Conservation (phyloP, 805 yeast genomes). For the Spathaspora girioi region DNA sequence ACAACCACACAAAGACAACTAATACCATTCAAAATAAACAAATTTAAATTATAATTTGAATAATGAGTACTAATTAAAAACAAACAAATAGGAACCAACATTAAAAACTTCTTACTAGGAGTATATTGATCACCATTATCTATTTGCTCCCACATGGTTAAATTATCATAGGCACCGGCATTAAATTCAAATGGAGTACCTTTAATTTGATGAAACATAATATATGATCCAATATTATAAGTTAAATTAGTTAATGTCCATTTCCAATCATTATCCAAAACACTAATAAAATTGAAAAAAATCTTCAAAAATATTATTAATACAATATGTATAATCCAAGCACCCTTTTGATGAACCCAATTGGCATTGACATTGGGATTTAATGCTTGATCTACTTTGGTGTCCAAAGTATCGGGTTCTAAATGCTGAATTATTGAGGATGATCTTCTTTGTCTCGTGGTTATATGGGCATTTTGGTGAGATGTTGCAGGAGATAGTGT, state of each 20-base stretch:
- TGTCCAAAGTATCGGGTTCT: conserved; percentile 89
- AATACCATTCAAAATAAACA: conserved; percentile 74
- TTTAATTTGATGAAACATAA: conserved; percentile 94
- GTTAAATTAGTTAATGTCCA: conserved; percentile 94
- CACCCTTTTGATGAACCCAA: conserved; percentile 96
- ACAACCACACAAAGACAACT: conserved; percentile 84
- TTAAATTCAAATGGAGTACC: conserved; percentile 98
- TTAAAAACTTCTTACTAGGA: conserved; percentile 88
- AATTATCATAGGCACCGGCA: conserved; percentile 90
- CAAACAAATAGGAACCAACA: conserved; percentile 88
- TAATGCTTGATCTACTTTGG: conserved; percentile 84
- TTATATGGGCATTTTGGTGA: conserved; percentile 21
- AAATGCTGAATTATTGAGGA: conserved; percentile 87
- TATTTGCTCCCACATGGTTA: conserved; percentile 98
- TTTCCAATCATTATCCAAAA: conserved; percentile 75
- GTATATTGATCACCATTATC: conserved; percentile 96
- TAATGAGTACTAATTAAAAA: conserved; percentile 88
- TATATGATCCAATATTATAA: conserved; percentile 85
- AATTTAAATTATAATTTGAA: conserved; percentile 74
- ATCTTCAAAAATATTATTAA: conserved; percentile 71
- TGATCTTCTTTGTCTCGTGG: conserved; percentile 63
- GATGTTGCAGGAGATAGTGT: conserved; percentile 21
- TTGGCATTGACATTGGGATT: conserved; percentile 89
- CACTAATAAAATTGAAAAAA: conserved; percentile 75
- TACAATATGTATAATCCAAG: conserved; percentile 91